Conservation (phyloP, 306 rosid species). For the Carpinus fangiana region DNA sequence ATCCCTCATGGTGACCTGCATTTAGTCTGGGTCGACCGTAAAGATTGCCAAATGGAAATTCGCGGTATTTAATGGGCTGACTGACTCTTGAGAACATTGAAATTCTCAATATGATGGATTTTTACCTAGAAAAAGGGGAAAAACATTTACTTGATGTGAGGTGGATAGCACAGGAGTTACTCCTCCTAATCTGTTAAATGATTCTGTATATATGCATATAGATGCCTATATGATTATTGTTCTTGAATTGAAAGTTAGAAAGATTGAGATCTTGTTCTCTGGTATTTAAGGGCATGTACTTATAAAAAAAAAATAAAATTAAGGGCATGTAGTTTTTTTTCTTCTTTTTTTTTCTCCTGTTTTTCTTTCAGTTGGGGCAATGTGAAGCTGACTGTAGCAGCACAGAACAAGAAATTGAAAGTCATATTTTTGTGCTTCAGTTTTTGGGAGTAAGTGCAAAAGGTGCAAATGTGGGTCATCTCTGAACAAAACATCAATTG, state of each 20-base stretch:
- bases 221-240: not conserved
- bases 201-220: not conserved
- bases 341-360: not conserved
- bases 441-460: not conserved
- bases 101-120: not conserved
- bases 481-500: not conserved
- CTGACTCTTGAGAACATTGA: not conserved
- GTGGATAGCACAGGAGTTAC: not conserved
- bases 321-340: not conserved
- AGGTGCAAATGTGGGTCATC: not conserved
- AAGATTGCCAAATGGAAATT: not conserved
- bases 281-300: not conserved
- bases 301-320: too few species aligned
- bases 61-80: not conserved
- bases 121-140: not conserved
- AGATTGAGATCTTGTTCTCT: not conserved
- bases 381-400: not conserved
- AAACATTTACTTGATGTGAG: not conserved
- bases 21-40: not conserved
- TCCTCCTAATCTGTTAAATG: not conserved
- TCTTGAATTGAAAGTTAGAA: not conserved
- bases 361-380: conserved; percentile 2
- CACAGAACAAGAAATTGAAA: not conserved
- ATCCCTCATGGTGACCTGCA: not conserved
- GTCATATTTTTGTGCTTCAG: not conserved